A percentile compares a stretch with the other conserved stretches of the same genome.
These are phyloP conservation scores for Fusarium robinianum DNA, from an alignment of 2,329 filamentous ascomycete genomes.

Conservation along the genomic window DNA sequence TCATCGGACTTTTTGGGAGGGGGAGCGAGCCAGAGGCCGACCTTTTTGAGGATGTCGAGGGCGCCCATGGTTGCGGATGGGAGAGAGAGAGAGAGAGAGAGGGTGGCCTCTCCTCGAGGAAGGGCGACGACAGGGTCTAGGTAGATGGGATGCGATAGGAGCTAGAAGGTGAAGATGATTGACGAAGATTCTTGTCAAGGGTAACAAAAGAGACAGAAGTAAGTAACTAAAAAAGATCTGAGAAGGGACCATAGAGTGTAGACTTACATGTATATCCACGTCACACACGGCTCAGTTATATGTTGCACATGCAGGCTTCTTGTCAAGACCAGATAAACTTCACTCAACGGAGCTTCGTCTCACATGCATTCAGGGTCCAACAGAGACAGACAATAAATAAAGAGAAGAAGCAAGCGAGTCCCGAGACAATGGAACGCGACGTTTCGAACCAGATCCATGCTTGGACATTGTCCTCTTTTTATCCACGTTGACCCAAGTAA, in stretches of 20 bases:
- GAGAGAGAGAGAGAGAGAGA: neutral
- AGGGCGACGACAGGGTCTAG: too few relatives aligned
- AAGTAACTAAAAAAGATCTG: neutral
- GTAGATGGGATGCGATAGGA: neutral
- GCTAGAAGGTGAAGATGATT: neutral
- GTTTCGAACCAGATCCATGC: constrained; percentile 1
- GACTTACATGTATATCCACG: constrained; percentile 1
- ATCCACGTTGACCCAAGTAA: constrained; percentile 9
- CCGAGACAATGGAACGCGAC: neutral
- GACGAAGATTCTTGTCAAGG: too few relatives aligned
- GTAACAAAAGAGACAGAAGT: neutral
- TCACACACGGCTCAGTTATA: too few relatives aligned
- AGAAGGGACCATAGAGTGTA: neutral
- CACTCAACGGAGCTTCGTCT: constrained; percentile 1
- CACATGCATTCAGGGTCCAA: constrained; percentile 3
- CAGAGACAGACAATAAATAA: neutral
- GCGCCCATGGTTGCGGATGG: constrained; percentile 21
- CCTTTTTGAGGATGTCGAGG: constrained; percentile 36
- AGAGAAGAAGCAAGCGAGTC: neutral
- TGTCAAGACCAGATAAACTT: constrained; percentile 5
- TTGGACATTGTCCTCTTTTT: constrained; percentile 19
- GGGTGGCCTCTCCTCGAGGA: too few relatives aligned
- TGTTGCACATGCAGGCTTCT: constrained; percentile 1
- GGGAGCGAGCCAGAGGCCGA: constrained; percentile 42
- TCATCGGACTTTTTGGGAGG: constrained; percentile 44